These are phyloP conservation scores for Isabelozyma rhagii DNA, from an alignment of 805 yeast genomes.

Conservation along the genomic window DNA sequence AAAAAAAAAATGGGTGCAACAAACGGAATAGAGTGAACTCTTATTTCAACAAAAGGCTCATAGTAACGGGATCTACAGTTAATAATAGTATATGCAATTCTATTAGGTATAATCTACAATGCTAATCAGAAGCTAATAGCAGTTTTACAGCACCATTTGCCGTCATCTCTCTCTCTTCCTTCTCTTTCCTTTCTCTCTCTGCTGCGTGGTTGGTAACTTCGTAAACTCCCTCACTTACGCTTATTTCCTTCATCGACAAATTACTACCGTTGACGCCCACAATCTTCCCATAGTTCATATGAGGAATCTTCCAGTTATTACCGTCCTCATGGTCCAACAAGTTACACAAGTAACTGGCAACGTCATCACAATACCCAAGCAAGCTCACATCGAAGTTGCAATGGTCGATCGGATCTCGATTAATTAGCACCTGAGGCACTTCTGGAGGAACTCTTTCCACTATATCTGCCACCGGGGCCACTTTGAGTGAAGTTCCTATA, in stretches of 20 bases:
- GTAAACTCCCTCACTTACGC: conserved; percentile 9
- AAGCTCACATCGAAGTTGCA: conserved; percentile 38
- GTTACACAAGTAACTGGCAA: conserved; percentile 30
- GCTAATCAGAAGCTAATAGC: not conserved
- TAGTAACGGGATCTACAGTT: too few species aligned
- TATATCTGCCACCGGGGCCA: conserved; percentile 46
- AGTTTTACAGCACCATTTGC: not conserved
- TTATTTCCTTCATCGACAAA: conserved; percentile 6
- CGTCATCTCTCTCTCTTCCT: not conserved
- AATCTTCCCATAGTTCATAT: conserved; percentile 18
- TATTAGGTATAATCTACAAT: not conserved
- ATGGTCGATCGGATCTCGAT: conserved; percentile 33
- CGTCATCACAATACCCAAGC: conserved; percentile 41
- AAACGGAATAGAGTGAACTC: too few species aligned
- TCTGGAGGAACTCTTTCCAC: conserved; percentile 29
- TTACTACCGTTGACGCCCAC: conserved; percentile 10
- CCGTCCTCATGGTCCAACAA: conserved; percentile 17
- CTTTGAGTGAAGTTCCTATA: conserved; percentile 82
- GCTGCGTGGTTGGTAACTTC: not conserved
- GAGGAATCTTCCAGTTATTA: conserved; percentile 29
- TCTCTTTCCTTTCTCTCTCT: not conserved
- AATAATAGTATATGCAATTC: not conserved
- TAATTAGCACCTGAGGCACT: conserved; percentile 39
- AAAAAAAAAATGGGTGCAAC: too few species aligned
- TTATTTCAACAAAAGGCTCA: too few species aligned